phyloP scores from a whole-genome alignment of 805 yeast species.

The Schizosaccharomyces osmophilus region DNA sequence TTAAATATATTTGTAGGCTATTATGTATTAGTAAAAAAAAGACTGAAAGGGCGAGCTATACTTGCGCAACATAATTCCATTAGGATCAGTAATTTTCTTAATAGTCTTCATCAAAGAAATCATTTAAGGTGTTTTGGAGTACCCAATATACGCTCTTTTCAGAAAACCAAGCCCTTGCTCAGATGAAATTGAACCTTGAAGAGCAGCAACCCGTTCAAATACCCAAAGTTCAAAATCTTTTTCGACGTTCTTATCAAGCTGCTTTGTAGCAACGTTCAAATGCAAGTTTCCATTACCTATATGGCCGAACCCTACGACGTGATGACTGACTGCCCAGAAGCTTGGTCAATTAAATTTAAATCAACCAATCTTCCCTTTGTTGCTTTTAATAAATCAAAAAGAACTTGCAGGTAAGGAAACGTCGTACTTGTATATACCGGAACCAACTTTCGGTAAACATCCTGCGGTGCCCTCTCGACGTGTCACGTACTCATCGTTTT shows the following conservation, averaged over 20 bases:
- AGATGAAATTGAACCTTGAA: constrained; percentile 77
- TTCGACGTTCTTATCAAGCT: constrained; percentile 59
- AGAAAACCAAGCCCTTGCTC: constrained; percentile 97
- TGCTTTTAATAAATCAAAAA: constrained; percentile 58
- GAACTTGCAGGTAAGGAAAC: constrained; percentile 70
- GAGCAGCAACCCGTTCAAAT: constrained; percentile 54
- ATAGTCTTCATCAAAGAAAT: constrained; percentile 51
- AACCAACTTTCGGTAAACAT: constrained; percentile 54
- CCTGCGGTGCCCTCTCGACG: constrained; percentile 94
- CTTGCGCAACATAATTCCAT: constrained; percentile 43
- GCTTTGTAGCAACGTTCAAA: constrained; percentile 71
- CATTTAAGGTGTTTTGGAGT: constrained; percentile 53
- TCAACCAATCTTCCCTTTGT: constrained; percentile 33
- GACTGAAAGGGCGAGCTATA: background rate
- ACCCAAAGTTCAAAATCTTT: constrained; percentile 74
- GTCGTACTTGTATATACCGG: constrained; percentile 87
- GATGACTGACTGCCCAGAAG: constrained; percentile 38
- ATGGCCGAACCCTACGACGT: constrained; percentile 89
- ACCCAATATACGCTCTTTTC: constrained; percentile 70
- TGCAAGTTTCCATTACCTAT: constrained; percentile 94
- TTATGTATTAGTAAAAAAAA: no score
- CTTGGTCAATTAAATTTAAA: constrained; percentile 30
- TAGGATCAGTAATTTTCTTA: constrained; percentile 70
- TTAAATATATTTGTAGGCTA: no score
- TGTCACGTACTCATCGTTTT: constrained; percentile 57